Evolutionary conservation across 306 rosid genomes (phyloP).

Genomic region (Myrica gale): DNA sequence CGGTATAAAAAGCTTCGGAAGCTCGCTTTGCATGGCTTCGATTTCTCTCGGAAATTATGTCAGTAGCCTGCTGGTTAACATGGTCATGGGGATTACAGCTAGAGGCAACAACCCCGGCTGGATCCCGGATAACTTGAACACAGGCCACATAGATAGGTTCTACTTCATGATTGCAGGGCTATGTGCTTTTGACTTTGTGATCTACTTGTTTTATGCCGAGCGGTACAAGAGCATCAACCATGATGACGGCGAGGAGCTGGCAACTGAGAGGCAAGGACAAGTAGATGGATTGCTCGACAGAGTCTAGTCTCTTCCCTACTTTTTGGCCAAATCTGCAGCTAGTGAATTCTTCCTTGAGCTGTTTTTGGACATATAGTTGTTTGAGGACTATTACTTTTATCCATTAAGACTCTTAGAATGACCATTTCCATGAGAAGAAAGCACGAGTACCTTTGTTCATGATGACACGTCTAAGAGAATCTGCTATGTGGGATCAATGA

Average conservation of each 20-base stretch:
- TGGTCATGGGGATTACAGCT: slow-evolving; percentile 45
- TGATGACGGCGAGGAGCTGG: neutral
- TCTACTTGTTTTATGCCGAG: slow-evolving; percentile 39
- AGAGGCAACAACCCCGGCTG: slow-evolving; percentile 41
- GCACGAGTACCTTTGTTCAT: neutral
- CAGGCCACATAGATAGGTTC: slow-evolving; percentile 52
- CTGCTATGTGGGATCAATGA: neutral
- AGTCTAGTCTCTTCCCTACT: neutral
- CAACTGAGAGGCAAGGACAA: neutral
- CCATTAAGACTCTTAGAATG: neutral
- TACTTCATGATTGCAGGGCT: slow-evolving; percentile 49
- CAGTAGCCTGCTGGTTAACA: slow-evolving; percentile 43
- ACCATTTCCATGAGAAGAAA: neutral
- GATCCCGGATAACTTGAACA: slow-evolving; percentile 50
- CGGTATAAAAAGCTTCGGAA: slow-evolving; percentile 59
- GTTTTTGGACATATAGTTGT: too few relatives aligned
- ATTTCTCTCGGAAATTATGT: slow-evolving; percentile 59
- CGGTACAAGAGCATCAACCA: slow-evolving; percentile 39
- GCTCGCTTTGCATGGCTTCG: slow-evolving; percentile 67
- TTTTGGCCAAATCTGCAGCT: neutral
- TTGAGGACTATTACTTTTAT: neutral
- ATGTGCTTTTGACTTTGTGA: slow-evolving; percentile 40
- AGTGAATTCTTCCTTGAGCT: neutral
- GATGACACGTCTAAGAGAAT: neutral
- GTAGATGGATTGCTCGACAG: neutral